Evolutionary conservation across 345 rosid genomes (phyloP).

Genomic region (Cardamine occulta): DNA sequence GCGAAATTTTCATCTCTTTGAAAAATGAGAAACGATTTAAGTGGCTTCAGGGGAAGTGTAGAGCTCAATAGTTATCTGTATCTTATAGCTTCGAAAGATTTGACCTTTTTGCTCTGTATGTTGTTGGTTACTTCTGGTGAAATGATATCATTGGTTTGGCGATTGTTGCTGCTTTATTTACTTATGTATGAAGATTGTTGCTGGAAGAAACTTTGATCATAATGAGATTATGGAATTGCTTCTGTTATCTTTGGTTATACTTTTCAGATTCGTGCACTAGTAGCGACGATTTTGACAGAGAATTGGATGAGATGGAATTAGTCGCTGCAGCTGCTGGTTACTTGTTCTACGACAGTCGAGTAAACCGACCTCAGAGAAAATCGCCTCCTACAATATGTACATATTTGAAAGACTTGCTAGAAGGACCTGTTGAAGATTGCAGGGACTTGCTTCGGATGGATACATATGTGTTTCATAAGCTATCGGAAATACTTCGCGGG

Average conservation of each 20-base stretch:
- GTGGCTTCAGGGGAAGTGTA: slow-evolving; percentile 75
- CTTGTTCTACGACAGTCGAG: slow-evolving; percentile 54
- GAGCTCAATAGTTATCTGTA: slow-evolving; percentile 40
- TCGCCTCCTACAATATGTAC: slow-evolving; percentile 48
- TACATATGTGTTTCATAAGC: slow-evolving; percentile 66
- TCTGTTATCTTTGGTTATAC: slow-evolving; percentile 25
- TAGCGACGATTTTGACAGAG: slow-evolving; percentile 64
- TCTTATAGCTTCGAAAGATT: neutral
- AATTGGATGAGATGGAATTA: slow-evolving; percentile 85
- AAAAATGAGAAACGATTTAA: slow-evolving; percentile 71
- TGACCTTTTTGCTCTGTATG: slow-evolving; percentile 4
- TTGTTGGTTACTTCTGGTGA: slow-evolving; percentile 4
- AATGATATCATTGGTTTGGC: slow-evolving; percentile 6
- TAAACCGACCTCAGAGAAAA: slow-evolving; percentile 49
- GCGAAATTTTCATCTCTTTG: slow-evolving; percentile 74
- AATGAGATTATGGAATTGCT: slow-evolving; percentile 9
- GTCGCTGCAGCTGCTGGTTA: slow-evolving; percentile 82
- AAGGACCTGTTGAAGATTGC: slow-evolving; percentile 57
- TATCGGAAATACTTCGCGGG: slow-evolving; percentile 56
- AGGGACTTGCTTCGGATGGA: slow-evolving; percentile 83
- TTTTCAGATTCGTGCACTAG: slow-evolving; percentile 57
- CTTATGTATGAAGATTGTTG: neutral
- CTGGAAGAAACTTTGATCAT: slow-evolving; percentile 7
- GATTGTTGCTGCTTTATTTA: neutral
- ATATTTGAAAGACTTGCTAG: slow-evolving; percentile 59